Conservation (phyloP, 306 rosid species). For the Dryas drummondii region DNA sequence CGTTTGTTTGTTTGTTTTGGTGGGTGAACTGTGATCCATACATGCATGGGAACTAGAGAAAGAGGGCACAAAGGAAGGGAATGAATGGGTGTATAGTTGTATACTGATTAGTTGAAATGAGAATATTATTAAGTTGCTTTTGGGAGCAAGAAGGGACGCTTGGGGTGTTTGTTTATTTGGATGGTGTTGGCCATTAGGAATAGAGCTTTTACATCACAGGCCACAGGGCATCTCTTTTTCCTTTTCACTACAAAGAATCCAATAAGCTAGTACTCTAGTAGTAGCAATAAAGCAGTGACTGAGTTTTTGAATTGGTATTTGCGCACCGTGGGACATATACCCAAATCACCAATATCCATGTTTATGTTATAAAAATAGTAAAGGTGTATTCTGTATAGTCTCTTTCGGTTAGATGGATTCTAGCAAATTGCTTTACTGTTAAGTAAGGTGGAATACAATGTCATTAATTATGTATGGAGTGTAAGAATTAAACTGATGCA, state of each 20-base stretch:
- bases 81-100: conserved; percentile 12
- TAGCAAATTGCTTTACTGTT: conserved; percentile 35
- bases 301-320: conserved; percentile 43
- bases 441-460: too few relatives aligned
- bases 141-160: conserved; percentile 58
- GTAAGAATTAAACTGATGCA: too few relatives aligned
- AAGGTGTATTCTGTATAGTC: conserved; percentile 31
- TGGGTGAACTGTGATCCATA: conserved; percentile 37
- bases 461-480: too few relatives aligned
- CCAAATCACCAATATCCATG: conserved; percentile 36
- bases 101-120: conserved; percentile 38
- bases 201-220: conserved; percentile 43
- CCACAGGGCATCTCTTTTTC: conserved; percentile 31
- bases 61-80: conserved; percentile 37
- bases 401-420: conserved; percentile 34
- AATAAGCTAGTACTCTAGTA: conserved; percentile 23
- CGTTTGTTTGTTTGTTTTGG: conserved; percentile 46
- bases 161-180: conserved; percentile 39
- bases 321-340: conserved; percentile 43
- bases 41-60: conserved; percentile 90
- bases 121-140: conserved; percentile 54
- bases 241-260: conserved; percentile 59
- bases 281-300: conserved; percentile 17
- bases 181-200: conserved; percentile 71
- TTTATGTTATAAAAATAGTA: conserved; percentile 24